Evolutionary conservation across 176 grass and related monocot genomes (phyloP), one percentile per base, ranked within the genome.

Genomic region (Oryza meridionalis): DNA sequence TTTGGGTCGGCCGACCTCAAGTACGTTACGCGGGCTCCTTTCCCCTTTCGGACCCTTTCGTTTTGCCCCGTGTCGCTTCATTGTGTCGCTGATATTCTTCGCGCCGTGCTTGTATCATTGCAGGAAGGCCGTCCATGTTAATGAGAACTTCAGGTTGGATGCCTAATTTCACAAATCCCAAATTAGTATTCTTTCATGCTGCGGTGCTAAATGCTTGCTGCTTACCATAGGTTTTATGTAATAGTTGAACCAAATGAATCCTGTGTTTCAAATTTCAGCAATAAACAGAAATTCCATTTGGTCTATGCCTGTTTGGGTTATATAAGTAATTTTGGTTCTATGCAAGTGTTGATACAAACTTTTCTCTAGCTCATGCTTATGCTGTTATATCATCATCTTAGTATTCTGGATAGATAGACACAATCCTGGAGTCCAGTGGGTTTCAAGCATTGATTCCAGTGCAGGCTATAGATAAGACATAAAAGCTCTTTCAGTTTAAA

Each of bases 1-100:
- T 99, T 90, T 83, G 93, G 91, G 66, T 92, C 84, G 16, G 97
- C 97, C 37, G 97, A 96, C 67, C 97, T 99, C 93, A 94, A 96
- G 97, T 94, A 85, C 16, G 68, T 53, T 94, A 83, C 16, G 68
- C 63, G 37, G 7, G 17, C 53, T 73, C 40, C 50, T 67, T 75
- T 15, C 45, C 43, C 65, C 26, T 73, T 37, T 50, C 25, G 27
- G 43, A 72, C 4, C 50, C 8, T 33, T 33, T 33, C n/a, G 75
- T 85, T 31, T 11, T 86, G 21, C 2, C 2, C 81, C 44, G 5
- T 46, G 59, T 58, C 64, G 3, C 47, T 74, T 43, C 38, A 37
- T 37, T 66, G 17, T n/a, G 55, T 84, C 67, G 32, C 44, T 86
- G 27, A 78, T 84, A 42, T 47, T 7, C 21, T 37, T 37, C 65